Base-by-base conservation (phyloP, 371 early-diverging fungal genomes). In the Catenaria anguillulae region DNA sequence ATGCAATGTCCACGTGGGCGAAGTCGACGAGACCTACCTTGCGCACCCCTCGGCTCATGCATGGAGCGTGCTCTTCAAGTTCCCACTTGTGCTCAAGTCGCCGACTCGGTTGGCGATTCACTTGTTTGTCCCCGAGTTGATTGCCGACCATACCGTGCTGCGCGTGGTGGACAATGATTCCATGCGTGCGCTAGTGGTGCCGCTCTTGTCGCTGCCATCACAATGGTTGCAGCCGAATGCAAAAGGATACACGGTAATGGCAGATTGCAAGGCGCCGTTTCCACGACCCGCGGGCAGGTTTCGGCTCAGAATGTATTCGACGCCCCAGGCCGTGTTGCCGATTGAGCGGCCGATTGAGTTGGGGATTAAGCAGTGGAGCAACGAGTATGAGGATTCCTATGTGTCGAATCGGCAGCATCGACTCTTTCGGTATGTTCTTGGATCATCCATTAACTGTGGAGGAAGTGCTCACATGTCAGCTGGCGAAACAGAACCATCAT, bases 41-140 rank as follows among this genome's bases (percentile, higher is more conserved):
- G 67, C 75, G 19, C 73, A 68, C 37, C 60, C 60, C 21, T 10
- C 5, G 19, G 65, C 73, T 15, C 64, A 63, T 26, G 66, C 74
- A 2, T 78, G 77, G 77, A 70, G 64, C 46, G 24, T 73, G 13
- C 60, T 78, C 8, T 69, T 76, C 67, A 78, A 78, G 78, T 76
- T 61, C 12, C 13, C 48, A 6, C 19, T 78, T n/a, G 62, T 60
- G 15, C 65, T 77, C 58, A 34, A 64, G 15, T 66, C 71, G 34
- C 72, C 77, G 17, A 65, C 63, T 4, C 71, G 68, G 48, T 26
- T 77, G 2, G 55, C 69, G 0, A 67, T 68, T 2, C 65, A 64
- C n/a, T 36, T 78, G 17, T 71, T 68, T 60, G 67, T 73, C n/a
- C 73, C 77, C 19, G 79, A 78, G 10, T 60, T 63, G 37, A 19